phyloP scores from a whole-genome alignment of 345 rosid species.

The Noccaea bulbosa region DNA sequence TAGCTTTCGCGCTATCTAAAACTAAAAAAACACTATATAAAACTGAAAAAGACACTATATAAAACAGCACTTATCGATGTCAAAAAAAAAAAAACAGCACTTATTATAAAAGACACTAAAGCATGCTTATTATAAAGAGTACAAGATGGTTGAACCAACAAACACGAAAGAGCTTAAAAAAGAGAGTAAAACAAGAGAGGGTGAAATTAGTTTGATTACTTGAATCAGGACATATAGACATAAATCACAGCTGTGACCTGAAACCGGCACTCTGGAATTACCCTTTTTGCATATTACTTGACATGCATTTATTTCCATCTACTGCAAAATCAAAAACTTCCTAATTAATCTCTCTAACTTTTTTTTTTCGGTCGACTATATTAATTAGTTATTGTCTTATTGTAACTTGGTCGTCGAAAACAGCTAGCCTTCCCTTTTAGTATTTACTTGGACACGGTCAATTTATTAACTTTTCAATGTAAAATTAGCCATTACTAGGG shows the following conservation, averaged over 20 bases:
- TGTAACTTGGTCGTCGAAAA: constrained; percentile 15
- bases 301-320: constrained; percentile 22
- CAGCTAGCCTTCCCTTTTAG: neutral
- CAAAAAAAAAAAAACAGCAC: too few species aligned
- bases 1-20: too few species aligned
- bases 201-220: constrained; percentile 32
- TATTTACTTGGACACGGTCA: constrained; percentile 12
- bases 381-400: neutral
- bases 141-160: constrained; percentile 30
- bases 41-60: too few species aligned
- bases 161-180: neutral
- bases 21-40: too few species aligned
- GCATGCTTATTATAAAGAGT: neutral
- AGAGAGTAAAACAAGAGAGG: constrained; percentile 17
- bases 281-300: constrained; percentile 26
- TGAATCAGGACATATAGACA: constrained; percentile 39
- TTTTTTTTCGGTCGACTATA: neutral
- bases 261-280: constrained; percentile 32
- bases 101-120: too few species aligned
- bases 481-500: neutral
- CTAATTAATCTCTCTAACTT: neutral
- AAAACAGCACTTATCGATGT: too few species aligned
- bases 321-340: neutral
- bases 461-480: neutral
- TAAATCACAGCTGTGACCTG: constrained; percentile 38